Base-by-base conservation (phyloP, 768 basidiomycete species). In the Pleurotus citrinopileatus region DNA sequence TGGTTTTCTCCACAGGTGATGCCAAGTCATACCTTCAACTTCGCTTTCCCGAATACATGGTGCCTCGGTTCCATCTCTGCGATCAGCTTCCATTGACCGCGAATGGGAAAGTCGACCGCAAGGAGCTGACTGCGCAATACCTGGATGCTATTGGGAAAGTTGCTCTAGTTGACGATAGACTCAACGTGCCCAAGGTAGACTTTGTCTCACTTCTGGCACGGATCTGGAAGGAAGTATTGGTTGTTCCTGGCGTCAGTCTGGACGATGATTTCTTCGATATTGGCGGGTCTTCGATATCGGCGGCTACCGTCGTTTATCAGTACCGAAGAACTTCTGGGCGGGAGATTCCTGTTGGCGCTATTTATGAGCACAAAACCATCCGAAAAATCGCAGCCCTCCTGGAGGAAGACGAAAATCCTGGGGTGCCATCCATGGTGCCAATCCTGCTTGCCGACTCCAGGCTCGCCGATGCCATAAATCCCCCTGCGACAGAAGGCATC, bases 21-120 rank as follows among this genome's bases (percentile, higher is more conserved):
- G 19, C 20, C n/a, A 15, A 37, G n/a, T 15, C 17, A 12, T 22
- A 34, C 34, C n/a, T 50, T 12, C 17, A 20, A 2, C 13, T 8
- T 22, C 47, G 17, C n/a, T n/a, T 50, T 3, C 47, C 47, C 4
- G 47, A 3, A 6, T 54, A 54, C 15, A 54, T 54, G 53, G 22
- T 54, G 4, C 53, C 53, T 15, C 19, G 53, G 2, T 12, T 42
- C 22, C 23, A n/a, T 8, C 22, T 25, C 19, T 27, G 26, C 20
- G 42, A 43, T 6, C 15, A 22, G 19, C 53, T 54, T 29, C 53
- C 53, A 9, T 15, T 54, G n/a, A 54, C 42, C 7, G 13, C 23
- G n/a, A 54, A 34, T 54, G 53, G 53, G 13, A 54, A 45, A 26
- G 34, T 54, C 13, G 53, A 54, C 28, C 22, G 53, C 9, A 12